Evolutionary conservation across 2,329 filamentous ascomycete genomes (phyloP).

Genomic region (Cercospora sojina): DNA sequence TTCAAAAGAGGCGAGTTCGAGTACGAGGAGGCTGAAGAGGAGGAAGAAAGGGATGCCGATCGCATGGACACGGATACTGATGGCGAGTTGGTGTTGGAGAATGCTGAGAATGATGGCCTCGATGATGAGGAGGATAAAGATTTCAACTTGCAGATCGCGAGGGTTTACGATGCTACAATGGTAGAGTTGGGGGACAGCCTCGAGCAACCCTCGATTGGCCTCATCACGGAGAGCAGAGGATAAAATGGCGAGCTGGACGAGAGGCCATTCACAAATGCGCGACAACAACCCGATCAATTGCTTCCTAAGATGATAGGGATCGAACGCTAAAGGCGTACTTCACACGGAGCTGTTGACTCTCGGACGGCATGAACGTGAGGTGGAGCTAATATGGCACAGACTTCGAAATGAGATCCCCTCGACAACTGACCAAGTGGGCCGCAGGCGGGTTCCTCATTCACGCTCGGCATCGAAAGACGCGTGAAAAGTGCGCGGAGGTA

Average conservation of each 20-base stretch:
- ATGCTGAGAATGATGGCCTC: slow-evolving; percentile 27
- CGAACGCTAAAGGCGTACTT: background rate
- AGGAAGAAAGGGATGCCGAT: slow-evolving; percentile 34
- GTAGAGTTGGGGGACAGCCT: slow-evolving; percentile 69
- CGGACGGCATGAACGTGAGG: background rate
- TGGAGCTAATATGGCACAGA: background rate
- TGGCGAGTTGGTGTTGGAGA: slow-evolving; percentile 32
- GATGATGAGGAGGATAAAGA: slow-evolving; percentile 38
- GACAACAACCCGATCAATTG: background rate
- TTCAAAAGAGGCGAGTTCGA: slow-evolving; percentile 56
- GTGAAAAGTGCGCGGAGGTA: background rate
- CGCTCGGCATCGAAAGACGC: background rate
- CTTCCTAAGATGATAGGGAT: background rate
- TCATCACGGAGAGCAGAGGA: slow-evolving; percentile 45
- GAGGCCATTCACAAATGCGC: background rate
- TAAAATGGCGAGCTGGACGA: slow-evolving; percentile 6
- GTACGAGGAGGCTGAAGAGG: slow-evolving; percentile 43
- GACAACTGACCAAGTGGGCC: background rate
- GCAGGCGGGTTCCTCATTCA: background rate
- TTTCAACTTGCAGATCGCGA: slow-evolving; percentile 68
- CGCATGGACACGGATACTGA: slow-evolving; percentile 44
- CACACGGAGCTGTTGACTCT: background rate
- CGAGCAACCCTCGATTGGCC: slow-evolving; percentile 50
- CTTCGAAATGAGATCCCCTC: background rate
- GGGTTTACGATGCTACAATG: slow-evolving; percentile 77